Evolutionary conservation across 495 filamentous ascomycete species (phyloP).

Genomic region (Penicillium lagena): DNA sequence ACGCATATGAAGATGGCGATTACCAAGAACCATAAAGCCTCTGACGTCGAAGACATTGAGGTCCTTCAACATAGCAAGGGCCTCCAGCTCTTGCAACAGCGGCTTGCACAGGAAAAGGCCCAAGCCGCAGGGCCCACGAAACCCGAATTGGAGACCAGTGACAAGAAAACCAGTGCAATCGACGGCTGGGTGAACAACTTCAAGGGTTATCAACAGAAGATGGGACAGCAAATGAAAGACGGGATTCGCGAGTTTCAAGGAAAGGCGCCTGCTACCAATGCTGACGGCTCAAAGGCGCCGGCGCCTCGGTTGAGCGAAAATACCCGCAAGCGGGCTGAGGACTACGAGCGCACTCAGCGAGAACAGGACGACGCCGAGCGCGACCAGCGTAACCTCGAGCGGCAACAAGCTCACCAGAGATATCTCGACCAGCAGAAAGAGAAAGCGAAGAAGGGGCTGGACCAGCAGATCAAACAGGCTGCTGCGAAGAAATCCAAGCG

Average conservation of each 20-base stretch:
- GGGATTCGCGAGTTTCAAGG: slow-evolving; percentile 2
- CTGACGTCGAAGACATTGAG: neutral
- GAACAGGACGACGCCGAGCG: slow-evolving; percentile 7
- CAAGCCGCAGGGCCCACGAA: neutral
- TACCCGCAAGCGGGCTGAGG: slow-evolving; percentile 7
- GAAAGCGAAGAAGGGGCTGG: slow-evolving; percentile 11
- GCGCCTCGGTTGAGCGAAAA: slow-evolving; percentile 14
- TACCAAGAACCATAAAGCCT: neutral
- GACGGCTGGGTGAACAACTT: slow-evolving; percentile 6
- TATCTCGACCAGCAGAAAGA: slow-evolving; percentile 6
- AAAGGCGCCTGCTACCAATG: slow-evolving; percentile 4
- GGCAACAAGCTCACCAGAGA: slow-evolving; percentile 9
- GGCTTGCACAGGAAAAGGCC: slow-evolving; percentile 5
- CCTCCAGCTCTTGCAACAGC: slow-evolving; percentile 1
- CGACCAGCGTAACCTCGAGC: slow-evolving; percentile 16
- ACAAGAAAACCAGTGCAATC: slow-evolving; percentile 7
- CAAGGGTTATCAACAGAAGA: slow-evolving; percentile 4
- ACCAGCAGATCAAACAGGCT: slow-evolving; percentile 2
- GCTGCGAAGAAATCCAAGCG: neutral
- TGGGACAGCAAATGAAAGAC: slow-evolving; percentile 3
- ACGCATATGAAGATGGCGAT: slow-evolving; percentile 16
- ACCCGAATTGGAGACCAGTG: neutral
- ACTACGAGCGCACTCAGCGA: slow-evolving; percentile 12
- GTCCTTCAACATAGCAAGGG: neutral
- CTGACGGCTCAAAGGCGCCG: slow-evolving; percentile 9